phyloP scores from a whole-genome alignment of 176 grass and related monocot genomes.

The Ampelocalamus luodianensis region DNA sequence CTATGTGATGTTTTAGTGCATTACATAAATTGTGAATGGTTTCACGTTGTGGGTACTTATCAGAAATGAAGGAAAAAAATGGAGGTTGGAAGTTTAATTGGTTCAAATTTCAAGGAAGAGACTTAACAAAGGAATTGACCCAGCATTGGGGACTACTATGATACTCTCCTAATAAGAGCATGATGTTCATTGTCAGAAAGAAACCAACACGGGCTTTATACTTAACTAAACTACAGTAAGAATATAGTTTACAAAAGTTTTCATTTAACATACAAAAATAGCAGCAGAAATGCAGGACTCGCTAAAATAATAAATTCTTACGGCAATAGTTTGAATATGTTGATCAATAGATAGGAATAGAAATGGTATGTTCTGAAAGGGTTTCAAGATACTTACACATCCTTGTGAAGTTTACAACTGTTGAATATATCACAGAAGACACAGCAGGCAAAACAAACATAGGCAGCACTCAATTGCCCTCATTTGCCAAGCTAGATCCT shows the following conservation, averaged over 20 bases:
- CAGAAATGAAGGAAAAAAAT: constrained; percentile 3
- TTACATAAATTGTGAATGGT: not conserved
- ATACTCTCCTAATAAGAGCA: not conserved
- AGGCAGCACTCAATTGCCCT: constrained; percentile 73
- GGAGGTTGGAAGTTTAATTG: not conserved
- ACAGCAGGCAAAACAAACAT: constrained; percentile 83
- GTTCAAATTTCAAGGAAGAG: constrained; percentile 18
- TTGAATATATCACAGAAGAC: constrained; percentile 73
- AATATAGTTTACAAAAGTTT: constrained; percentile 19
- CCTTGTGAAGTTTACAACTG: constrained; percentile 74
- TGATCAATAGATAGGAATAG: not conserved
- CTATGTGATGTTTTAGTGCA: not conserved
- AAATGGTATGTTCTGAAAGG: not conserved
- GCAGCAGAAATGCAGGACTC: constrained; percentile 1
- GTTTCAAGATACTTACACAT: constrained; percentile 69
- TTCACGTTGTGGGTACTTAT: not conserved
- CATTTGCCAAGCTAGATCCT: constrained; percentile 78
- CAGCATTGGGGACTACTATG: not conserved
- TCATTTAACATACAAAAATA: not conserved
- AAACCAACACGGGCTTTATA: constrained; percentile 3
- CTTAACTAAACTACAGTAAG: not conserved
- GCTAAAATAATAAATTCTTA: not conserved
- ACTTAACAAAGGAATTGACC: not conserved
- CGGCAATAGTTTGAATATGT: not conserved
- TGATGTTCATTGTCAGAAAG: not conserved